These are phyloP conservation scores for Chaetomiaceae sp. DNA, from an alignment of 2,329 filamentous ascomycete genomes.

Conservation along the genomic window DNA sequence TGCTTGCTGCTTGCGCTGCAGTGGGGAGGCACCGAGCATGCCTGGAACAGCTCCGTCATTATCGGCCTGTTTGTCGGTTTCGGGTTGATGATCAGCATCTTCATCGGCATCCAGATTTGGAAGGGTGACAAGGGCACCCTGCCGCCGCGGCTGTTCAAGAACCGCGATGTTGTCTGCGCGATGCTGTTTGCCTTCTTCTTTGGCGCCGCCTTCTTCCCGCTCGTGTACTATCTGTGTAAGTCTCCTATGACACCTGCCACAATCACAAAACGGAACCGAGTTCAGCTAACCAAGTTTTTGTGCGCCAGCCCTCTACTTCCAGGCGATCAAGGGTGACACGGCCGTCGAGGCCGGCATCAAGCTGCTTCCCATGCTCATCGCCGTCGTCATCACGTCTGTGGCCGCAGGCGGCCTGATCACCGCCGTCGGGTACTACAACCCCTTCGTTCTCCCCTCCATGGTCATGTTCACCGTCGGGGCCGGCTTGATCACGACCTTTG, in stretches of 20 bases:
- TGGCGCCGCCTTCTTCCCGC: constrained; percentile 47
- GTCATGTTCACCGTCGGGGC: constrained; percentile 40
- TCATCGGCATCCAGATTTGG: constrained; percentile 42
- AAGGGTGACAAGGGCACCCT: constrained; percentile 45
- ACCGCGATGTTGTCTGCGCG: constrained; percentile 38
- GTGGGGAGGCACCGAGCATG: constrained; percentile 49
- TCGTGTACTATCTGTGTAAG: constrained; percentile 51
- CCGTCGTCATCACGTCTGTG: constrained; percentile 43
- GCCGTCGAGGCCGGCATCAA: constrained; percentile 52
- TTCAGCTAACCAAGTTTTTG: too few relatives aligned
- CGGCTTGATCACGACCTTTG: constrained; percentile 52
- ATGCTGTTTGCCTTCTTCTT: constrained; percentile 44
- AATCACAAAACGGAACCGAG: too few relatives aligned
- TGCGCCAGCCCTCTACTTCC: constrained; percentile 45
- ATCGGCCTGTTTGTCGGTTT: constrained; percentile 49
- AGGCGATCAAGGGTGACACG: constrained; percentile 48
- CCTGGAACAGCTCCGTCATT: constrained; percentile 46
- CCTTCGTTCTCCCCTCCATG: constrained; percentile 37
- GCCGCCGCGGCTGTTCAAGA: constrained; percentile 44
- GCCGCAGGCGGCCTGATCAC: constrained; percentile 25
- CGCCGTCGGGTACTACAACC: constrained; percentile 41
- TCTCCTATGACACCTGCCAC: too few relatives aligned
- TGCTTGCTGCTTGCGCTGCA: constrained; percentile 52
- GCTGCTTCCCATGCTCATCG: constrained; percentile 48
- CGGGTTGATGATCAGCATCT: constrained; percentile 42